Conservation (phyloP, 2,329 filamentous ascomycete species). For the Neoarthrinium moseri region DNA sequence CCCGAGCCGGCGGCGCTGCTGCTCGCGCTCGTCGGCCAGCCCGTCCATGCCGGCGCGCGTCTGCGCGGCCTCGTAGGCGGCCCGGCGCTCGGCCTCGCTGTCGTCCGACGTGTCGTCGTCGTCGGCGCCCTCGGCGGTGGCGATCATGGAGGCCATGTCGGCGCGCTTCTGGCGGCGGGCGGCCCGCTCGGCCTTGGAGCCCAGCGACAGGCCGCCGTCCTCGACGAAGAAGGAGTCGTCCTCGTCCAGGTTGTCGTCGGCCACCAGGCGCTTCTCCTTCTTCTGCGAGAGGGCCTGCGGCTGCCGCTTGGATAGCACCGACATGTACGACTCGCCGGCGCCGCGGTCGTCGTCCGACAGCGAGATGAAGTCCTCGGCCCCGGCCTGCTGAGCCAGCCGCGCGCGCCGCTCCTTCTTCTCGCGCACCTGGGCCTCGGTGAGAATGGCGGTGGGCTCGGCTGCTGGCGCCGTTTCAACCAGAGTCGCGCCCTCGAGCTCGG, state of each 20-base stretch:
- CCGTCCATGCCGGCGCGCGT: conserved; percentile 84
- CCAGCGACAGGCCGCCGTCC: conserved; percentile 76
- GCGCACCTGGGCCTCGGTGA: conserved; percentile 79
- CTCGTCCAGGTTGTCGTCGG: conserved; percentile 88
- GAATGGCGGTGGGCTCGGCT: conserved; percentile 53
- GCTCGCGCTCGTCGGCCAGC: conserved; percentile 46
- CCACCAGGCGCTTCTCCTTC: conserved; percentile 71
- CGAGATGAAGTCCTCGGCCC: conserved; percentile 60
- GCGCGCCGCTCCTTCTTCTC: conserved; percentile 89
- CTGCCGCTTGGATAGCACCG: conserved; percentile 32
- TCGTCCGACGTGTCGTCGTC: conserved; percentile 63
- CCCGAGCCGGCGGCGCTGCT: conserved; percentile 34
- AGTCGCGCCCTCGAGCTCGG: conserved; percentile 61
- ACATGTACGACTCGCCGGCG: conserved; percentile 27
- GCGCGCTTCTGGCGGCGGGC: conserved; percentile 64
- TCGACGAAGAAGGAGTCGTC: conserved; percentile 92
- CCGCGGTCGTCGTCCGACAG: conserved; percentile 50
- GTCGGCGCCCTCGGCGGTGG: conserved; percentile 63
- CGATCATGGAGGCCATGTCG: conserved; percentile 82
- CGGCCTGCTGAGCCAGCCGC: conserved; percentile 63
- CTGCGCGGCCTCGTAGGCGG: conserved; percentile 85
- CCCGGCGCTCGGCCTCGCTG: conserved; percentile 67
- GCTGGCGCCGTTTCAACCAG: conserved; percentile 53
- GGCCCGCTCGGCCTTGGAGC: conserved; percentile 75
- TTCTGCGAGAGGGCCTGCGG: conserved; percentile 57